Base-by-base conservation (phyloP, 768 basidiomycete species). In the Lanmaoa rubissima region DNA sequence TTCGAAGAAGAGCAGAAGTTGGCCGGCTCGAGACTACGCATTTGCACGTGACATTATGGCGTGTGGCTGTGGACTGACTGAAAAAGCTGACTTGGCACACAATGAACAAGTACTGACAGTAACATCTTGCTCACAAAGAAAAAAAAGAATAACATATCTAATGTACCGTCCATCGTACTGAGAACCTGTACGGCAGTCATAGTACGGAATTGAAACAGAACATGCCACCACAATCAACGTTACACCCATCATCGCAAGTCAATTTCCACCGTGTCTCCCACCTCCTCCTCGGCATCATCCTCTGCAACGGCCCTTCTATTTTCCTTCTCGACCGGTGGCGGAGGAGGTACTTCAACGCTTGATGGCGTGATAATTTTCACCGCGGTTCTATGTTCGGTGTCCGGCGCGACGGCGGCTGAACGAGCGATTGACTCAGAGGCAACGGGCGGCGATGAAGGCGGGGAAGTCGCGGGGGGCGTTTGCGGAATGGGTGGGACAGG, bases 221-320 rank as follows among this genome's bases (percentile, higher is more conserved):
- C 26, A 38, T 28, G 42, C 36, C 38, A 41, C 41, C 35, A 26
- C 13, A 14, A 49, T 19, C 38, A 4, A 48, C 9, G 26, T n/a
- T 31, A 21, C 5, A 6, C 7, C 19, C 54, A 75, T 68, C 60
- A 80, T 63, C 79, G 75, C 71, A 84, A 71, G 40, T 80, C 77
- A 59, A 90, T 87, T 63, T 91, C 90, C 34, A 82, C 89, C 6
- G 87, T 91, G 68, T 87, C 87, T 0, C 89, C 90, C 45, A 91
- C 80, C 32, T 91, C 90, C 51, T 89, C 89, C 38, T 89, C 88
- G 0, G 69, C 80, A 10, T 85, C 71, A 28, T 86, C 86, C 34
- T 83, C 86, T 21, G 70, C 64, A 19, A 71, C 63, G 10, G 71
- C 73, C 58, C 74, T 66, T 51, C 74, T 67, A 35, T 72, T 74